Evolutionary conservation across 257 asterid species (phyloP).

Genomic region (Fraxinus anomala): DNA sequence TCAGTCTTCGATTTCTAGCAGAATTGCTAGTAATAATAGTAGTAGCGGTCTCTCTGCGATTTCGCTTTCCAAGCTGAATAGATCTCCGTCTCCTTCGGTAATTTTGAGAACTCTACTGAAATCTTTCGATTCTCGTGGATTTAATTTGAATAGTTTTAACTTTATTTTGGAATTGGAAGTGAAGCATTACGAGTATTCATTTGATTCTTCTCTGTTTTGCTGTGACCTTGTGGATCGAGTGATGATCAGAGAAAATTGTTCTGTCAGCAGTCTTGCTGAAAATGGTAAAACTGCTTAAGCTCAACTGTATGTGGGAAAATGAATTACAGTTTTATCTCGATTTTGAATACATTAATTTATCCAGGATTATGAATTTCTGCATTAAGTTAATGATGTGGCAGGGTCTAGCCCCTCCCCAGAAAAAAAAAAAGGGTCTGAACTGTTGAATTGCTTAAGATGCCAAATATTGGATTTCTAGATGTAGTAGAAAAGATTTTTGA

Average conservation of each 20-base stretch:
- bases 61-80: constrained; percentile 61
- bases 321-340: background rate
- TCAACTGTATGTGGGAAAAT: background rate
- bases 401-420: background rate
- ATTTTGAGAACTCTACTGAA: constrained; percentile 8
- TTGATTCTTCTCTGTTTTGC: constrained; percentile 15
- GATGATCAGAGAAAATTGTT: background rate
- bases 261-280: background rate
- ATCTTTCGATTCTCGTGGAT: background rate
- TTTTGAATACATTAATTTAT: background rate
- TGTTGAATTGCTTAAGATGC: background rate
- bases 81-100: constrained; percentile 99
- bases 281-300: background rate
- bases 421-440: background rate
- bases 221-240: constrained; percentile 13
- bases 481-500: background rate
- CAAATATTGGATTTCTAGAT: background rate
- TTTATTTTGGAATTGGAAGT: constrained; percentile 12
- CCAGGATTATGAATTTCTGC: background rate
- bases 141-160: background rate
- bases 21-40: constrained; percentile 42
- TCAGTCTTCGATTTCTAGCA: constrained; percentile 46
- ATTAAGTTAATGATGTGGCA: background rate
- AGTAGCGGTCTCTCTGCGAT: constrained; percentile 54
- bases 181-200: background rate